Evolutionary conservation across 176 grass and related monocot species (phyloP).

Genomic region (Alopecurus myosuroides): DNA sequence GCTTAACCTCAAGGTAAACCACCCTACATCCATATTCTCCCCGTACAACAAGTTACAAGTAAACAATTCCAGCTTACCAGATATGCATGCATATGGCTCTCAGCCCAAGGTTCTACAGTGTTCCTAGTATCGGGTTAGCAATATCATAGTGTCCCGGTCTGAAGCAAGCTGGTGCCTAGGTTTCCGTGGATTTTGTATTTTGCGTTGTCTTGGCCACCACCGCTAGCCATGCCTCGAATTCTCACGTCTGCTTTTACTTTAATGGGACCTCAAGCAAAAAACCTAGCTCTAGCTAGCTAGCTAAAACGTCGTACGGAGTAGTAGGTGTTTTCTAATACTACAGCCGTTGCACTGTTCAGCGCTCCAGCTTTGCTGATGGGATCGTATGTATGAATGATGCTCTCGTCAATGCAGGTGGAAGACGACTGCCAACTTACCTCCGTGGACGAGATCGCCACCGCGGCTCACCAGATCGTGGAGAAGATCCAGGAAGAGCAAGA

Average conservation of each 20-base stretch:
- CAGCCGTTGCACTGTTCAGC: not conserved
- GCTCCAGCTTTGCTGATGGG: not conserved
- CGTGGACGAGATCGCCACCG: constrained; percentile 72
- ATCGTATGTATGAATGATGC: not conserved
- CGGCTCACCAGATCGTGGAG: constrained; percentile 60
- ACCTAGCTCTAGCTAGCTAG: too few species aligned
- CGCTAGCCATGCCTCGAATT: constrained; percentile 10
- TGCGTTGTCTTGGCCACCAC: constrained; percentile 10
- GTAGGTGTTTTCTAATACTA: constrained; percentile 6
- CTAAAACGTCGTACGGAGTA: constrained; percentile 3
- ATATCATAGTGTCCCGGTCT: constrained; percentile 6
- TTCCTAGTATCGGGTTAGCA: constrained; percentile 24
- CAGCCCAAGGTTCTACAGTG: constrained; percentile 11
- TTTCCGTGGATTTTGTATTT: constrained; percentile 38
- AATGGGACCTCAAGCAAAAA: constrained; percentile 17
- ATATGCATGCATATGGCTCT: constrained; percentile 20
- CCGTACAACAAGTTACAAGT: constrained; percentile 16
- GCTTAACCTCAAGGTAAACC: constrained; percentile 74
- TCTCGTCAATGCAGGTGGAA: constrained; percentile 51
- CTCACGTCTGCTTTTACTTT: constrained; percentile 23
- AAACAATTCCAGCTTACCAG: constrained; percentile 9
- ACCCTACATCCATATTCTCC: not conserved
- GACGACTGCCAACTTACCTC: constrained; percentile 67
- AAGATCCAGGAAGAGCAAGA: constrained; percentile 53
- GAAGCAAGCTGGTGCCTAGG: constrained; percentile 23